Evolutionary conservation across 495 filamentous ascomycete species (phyloP), one percentile per base, ranked within the genome.

Genomic region (Umbilicaria muhlenbergii): DNA sequence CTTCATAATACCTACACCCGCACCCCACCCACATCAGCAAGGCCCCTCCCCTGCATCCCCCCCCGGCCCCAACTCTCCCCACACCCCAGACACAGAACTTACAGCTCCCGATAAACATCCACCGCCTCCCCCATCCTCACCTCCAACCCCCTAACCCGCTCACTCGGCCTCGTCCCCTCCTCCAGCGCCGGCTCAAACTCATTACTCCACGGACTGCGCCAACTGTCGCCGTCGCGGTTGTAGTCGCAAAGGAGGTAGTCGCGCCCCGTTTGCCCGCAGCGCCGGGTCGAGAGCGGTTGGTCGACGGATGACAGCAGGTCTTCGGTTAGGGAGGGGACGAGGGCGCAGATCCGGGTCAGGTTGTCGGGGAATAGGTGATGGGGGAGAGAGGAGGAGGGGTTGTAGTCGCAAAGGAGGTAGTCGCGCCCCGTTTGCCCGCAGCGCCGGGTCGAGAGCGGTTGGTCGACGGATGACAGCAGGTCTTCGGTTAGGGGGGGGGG

Each of bases 161-260:
- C 86, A 49, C 81, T 85, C 0, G 86, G 86, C 5, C 86, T 70
- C 2, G 82, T 83, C 8, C 54, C 50, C 14, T 64, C 62, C 15
- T 57, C 57, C 17, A 89, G 69, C 15, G 81, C 80, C 1, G 89
- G 91, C 55, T 95, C 86, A 58, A 96, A 99, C 63, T 95, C 85
- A 63, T 95, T 95, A 67, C 80, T 88, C 91, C 91, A 99, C 31
- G 91, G 91, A 49, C 83, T 91, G 31, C 91, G 82, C 70, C 93
- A 93, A 65, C 80, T 87, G 62, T 95, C 91, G 41, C 92, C 92
- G 64, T 99, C 91, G 41, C 91, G 86, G 71, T 99, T 99, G 70
- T 96, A 99, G 71, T 99, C 91, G 70, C 91, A 99, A 49, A 94
- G 83, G 34, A 99, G 77, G 67, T 94, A 99, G 66, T 96, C 91